Conservation (phyloP, 495 filamentous ascomycete genomes). For the Penicillium canariense region DNA sequence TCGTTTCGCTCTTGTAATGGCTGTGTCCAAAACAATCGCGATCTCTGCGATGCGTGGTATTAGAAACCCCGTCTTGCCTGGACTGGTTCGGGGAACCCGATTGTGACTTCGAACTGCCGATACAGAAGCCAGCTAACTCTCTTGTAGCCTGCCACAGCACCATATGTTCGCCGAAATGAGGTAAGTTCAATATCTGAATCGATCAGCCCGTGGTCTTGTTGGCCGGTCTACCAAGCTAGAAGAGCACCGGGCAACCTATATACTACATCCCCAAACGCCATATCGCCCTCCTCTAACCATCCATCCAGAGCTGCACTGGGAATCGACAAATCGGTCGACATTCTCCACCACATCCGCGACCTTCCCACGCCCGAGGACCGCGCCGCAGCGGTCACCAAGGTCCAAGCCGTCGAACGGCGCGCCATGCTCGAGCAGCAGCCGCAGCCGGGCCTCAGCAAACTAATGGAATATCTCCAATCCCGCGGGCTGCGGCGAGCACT, state of each 20-base stretch:
- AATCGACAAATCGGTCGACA: constrained; percentile 71
- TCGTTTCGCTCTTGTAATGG: not conserved
- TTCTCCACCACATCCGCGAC: constrained; percentile 79
- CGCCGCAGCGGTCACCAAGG: constrained; percentile 61
- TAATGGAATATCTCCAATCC: constrained; percentile 79
- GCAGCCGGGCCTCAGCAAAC: constrained; percentile 67
- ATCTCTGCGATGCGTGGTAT: not conserved
- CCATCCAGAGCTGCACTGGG: constrained; percentile 50
- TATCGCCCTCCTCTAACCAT: not conserved
- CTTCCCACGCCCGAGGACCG: constrained; percentile 61
- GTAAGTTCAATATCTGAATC: constrained; percentile 33
- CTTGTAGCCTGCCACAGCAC: constrained; percentile 74
- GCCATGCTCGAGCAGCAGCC: constrained; percentile 78
- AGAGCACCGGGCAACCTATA: not conserved
- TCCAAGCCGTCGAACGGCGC: constrained; percentile 73
- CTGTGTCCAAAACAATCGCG: not conserved
- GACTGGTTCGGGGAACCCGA: not conserved
- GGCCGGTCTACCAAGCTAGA: no score
- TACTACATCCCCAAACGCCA: not conserved
- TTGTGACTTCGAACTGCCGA: not conserved
- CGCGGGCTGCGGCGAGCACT: constrained; percentile 70
- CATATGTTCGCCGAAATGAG: constrained; percentile 95
- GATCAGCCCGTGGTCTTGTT: no score
- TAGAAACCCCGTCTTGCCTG: no score
- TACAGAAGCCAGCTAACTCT: constrained; percentile 3